Evolutionary conservation across 108 stramenopile genomes (phyloP).

Genomic region (Fistulifera solaris): DNA sequence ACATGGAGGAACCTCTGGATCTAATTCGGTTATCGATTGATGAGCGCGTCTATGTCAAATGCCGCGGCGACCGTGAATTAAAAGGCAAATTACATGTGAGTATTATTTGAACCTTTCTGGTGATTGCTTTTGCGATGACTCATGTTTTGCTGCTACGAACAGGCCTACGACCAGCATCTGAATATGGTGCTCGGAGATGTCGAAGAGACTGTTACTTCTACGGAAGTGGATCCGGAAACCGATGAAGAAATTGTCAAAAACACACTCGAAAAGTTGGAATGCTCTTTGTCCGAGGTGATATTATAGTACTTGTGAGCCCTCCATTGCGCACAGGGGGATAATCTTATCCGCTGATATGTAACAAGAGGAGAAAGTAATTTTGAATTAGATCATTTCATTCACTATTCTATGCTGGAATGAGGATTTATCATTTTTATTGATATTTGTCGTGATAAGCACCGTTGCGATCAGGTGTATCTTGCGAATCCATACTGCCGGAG

Average conservation of each 20-base stretch:
- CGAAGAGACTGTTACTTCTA: slow-evolving; percentile 93
- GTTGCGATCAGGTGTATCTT: no score
- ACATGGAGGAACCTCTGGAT: slow-evolving; percentile 95
- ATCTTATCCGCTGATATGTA: neutral
- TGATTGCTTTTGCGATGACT: neutral
- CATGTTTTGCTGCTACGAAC: neutral
- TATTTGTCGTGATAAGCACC: no score
- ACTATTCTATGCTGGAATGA: no score
- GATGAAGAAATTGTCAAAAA: slow-evolving; percentile 95
- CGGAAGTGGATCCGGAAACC: slow-evolving; percentile 94
- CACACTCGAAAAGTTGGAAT: slow-evolving; percentile 91
- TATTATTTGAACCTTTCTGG: neutral
- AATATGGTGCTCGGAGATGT: slow-evolving; percentile 99
- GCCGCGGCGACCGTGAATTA: slow-evolving; percentile 93
- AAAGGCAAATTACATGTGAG: slow-evolving; percentile 95
- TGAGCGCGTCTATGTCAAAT: slow-evolving; percentile 98
- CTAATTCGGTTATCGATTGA: slow-evolving; percentile 96
- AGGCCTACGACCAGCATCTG: slow-evolving; percentile 99
- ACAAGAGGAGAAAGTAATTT: no score
- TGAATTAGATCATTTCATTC: no score
- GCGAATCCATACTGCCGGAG: no score
- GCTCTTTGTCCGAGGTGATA: slow-evolving; percentile 99
- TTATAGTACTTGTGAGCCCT: slow-evolving; percentile 86
- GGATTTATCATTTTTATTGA: no score
- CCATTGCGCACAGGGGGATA: slow-evolving; percentile 49